Base-by-base conservation (phyloP, 2,329 filamentous ascomycete species). In the Colletotrichum lentis region DNA sequence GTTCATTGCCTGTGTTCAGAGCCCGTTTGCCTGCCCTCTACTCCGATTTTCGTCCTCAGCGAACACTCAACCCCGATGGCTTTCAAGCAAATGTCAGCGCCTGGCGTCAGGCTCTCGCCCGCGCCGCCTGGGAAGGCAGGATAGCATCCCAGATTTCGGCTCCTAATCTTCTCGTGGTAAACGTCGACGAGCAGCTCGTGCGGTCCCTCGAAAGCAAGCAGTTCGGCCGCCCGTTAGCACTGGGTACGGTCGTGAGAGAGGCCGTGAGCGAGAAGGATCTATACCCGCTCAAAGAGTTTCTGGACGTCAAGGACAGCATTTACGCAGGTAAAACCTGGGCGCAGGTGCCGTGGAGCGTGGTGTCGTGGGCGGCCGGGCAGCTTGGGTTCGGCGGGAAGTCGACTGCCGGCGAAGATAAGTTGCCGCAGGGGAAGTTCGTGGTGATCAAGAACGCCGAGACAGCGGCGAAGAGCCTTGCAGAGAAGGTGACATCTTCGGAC, bases 1-100 rank as follows among this genome's bases (percentile, higher is more conserved):
- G 46, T 39, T 35, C 5, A 18, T 35, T 24, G 3, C n/a, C 60
- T 24, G 4, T 70, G 5, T 70, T 78, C 72, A 93, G 90, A 80
- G 86, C 90, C 71, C 91, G 94, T 57, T 85, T 97, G 14, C 90
- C 92, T 14, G 94, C 93, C 5, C 88, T 97, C 53, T 97, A 96
- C 80, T 94, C 93, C 55, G 94, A 97, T 77, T 97, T 97, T 76
- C 84, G 88, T 44, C 80, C 87, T 5, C 93, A 95, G 72, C 86
- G 86, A 73, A 87, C 86, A 46, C 87, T 91, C 24, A 97, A 97
- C 75, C 92, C 93, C 1, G 93, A 96, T 77, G 93, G 93, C 74
- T 97, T 93, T 81, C 81, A 84, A 22, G 92, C 93, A 50, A 97
- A 97, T 77, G 83, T 93, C 49, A 81, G 85, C 7, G 92, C 93